phyloP scores from a whole-genome alignment of 2,329 filamentous ascomycete genomes.

The Ustulina deusta region DNA sequence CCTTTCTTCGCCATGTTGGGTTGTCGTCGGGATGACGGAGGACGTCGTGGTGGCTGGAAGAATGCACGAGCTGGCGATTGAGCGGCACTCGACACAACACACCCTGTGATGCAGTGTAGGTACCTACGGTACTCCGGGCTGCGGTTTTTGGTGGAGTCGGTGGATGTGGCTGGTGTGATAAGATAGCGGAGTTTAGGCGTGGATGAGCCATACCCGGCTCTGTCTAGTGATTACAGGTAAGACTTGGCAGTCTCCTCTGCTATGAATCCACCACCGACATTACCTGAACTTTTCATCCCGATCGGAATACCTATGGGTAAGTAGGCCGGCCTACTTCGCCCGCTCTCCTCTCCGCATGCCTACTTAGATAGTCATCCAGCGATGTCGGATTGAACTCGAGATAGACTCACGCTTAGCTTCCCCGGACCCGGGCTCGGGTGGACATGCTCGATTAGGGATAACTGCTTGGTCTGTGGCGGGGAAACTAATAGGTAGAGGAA shows the following conservation, averaged over 20 bases:
- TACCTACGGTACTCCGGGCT: constrained; percentile 30
- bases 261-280: not conserved
- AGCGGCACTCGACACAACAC: too few relatives aligned
- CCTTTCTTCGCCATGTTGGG: constrained; percentile 59
- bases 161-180: constrained; percentile 42
- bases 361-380: constrained; percentile 17
- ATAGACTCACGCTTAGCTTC: constrained; percentile 17
- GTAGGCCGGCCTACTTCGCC: not conserved
- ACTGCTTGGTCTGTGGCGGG: constrained; percentile 9
- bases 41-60: constrained; percentile 17
- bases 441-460: constrained; percentile 45
- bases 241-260: not conserved
- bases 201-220: not conserved
- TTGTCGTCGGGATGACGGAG: constrained; percentile 25
- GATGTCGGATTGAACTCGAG: constrained; percentile 29
- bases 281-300: not conserved
- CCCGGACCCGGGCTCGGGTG: constrained; percentile 36
- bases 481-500: constrained; percentile 20
- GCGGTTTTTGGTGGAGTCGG: constrained; percentile 46
- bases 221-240: not conserved
- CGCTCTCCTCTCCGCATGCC: not conserved
- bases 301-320: not conserved
- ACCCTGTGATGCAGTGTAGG: constrained; percentile 30
- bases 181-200: not conserved
- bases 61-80: not conserved